A percentile compares a stretch with the other conserved stretches of the same genome.
These are phyloP conservation scores for Melampsora americana DNA, from an alignment of 1,284 basidiomycete species.

Conservation along the genomic window DNA sequence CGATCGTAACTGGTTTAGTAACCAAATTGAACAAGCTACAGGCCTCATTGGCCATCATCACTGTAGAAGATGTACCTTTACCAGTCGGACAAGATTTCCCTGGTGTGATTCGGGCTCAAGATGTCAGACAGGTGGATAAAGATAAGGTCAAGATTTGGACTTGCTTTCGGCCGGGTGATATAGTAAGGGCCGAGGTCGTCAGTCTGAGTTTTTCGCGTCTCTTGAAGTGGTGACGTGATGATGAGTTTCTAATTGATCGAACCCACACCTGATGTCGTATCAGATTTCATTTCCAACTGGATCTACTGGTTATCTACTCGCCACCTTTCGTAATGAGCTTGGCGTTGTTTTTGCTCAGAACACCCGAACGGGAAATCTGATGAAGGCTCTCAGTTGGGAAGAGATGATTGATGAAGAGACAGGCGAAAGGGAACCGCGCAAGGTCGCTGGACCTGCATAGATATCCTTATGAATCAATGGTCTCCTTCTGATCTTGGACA, in stretches of 20 bases:
- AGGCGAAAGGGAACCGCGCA: constrained; percentile 73
- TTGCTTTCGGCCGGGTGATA: constrained; percentile 93
- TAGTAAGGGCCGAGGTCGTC: constrained; percentile 87
- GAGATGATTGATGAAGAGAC: constrained; percentile 85
- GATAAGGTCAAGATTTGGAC: constrained; percentile 89
- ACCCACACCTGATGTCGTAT: constrained; percentile 24
- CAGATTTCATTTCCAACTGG: constrained; percentile 85
- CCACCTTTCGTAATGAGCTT: constrained; percentile 87
- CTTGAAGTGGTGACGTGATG: not conserved
- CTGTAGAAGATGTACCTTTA: constrained; percentile 84
- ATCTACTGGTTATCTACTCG: constrained; percentile 85
- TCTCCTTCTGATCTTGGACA: no score
- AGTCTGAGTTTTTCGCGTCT: constrained; percentile 53
- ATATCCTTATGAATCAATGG: not conserved
- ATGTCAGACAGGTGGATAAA: constrained; percentile 75
- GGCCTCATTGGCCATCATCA: constrained; percentile 79
- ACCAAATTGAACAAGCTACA: constrained; percentile 82
- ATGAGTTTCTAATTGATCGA: not conserved
- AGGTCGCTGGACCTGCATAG: constrained; percentile 74
- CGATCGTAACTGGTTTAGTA: constrained; percentile 72
- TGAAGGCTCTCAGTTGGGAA: constrained; percentile 82
- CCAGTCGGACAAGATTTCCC: constrained; percentile 84
- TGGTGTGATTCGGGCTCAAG: constrained; percentile 84
- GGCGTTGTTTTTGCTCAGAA: constrained; percentile 85
- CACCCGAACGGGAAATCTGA: constrained; percentile 70